Conservation (phyloP, 78 protist species). For the Chrysochromulina tobinii region DNA sequence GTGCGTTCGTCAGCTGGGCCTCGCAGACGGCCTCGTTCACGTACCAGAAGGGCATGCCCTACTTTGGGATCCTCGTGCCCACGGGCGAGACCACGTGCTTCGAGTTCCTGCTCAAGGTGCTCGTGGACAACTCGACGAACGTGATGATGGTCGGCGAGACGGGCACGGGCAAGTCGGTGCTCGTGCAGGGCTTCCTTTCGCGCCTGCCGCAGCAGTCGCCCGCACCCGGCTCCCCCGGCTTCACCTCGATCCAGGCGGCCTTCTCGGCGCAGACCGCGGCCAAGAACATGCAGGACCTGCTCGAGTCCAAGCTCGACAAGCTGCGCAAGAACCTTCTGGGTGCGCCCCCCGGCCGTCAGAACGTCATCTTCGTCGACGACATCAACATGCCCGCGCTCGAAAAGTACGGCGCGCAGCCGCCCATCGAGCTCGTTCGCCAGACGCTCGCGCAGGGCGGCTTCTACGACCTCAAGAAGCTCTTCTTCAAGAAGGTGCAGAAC, state of each 20-base stretch:
- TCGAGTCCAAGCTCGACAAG: slow-evolving; percentile 61
- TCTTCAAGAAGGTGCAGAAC: slow-evolving; percentile 57
- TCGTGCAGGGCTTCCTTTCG: slow-evolving; percentile 10
- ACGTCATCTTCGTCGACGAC: slow-evolving; percentile 79
- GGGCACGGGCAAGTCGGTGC: slow-evolving; percentile 57
- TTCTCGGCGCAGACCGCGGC: slow-evolving; percentile 80
- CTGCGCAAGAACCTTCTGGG: slow-evolving; percentile 58
- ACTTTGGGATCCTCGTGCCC: slow-evolving; percentile 29
- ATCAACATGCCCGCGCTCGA: slow-evolving; percentile 85
- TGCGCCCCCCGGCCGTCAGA: slow-evolving; percentile 63
- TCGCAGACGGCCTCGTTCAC: too few relatives aligned
- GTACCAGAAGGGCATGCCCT: too few relatives aligned
- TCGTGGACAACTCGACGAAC: background rate
- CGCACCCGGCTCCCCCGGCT: background rate
- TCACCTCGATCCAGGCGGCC: too few relatives aligned
- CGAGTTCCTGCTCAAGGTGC: background rate
- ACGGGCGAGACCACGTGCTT: slow-evolving; percentile 53
- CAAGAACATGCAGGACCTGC: slow-evolving; percentile 70
- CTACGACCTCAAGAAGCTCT: slow-evolving; percentile 62
- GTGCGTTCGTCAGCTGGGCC: slow-evolving; percentile 10
- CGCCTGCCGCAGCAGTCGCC: too few relatives aligned
- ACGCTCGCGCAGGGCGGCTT: slow-evolving; percentile 61
- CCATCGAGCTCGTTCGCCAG: slow-evolving; percentile 84
- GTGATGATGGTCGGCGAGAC: slow-evolving; percentile 47
- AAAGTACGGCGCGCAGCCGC: slow-evolving; percentile 85